phyloP scores from a whole-genome alignment of 768 basidiomycete species.

The Cantharellus anzutake region DNA sequence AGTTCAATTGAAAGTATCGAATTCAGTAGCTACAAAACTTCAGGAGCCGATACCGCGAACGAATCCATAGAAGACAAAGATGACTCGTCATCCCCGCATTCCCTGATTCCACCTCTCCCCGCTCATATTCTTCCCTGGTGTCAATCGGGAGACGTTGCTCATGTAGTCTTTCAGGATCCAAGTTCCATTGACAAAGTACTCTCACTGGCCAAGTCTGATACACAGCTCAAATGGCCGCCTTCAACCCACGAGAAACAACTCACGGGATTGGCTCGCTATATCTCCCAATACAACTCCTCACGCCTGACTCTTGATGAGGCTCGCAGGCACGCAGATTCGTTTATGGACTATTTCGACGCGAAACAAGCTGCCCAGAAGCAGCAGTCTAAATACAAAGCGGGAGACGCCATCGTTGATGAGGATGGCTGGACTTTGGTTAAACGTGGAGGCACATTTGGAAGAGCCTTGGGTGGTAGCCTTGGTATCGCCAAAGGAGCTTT shows the following conservation, averaged over 20 bases:
- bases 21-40: conserved; percentile 28
- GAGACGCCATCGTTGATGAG: conserved; percentile 80
- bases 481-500: conserved; percentile 42
- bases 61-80: conserved; percentile 10
- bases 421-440: conserved; percentile 91
- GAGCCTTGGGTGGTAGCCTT: conserved; percentile 68
- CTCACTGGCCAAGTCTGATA: conserved; percentile 18
- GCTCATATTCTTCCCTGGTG: conserved; percentile 26
- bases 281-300: conserved; percentile 37
- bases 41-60: conserved; percentile 4
- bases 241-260: conserved; percentile 31
- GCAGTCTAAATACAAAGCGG: conserved; percentile 51
- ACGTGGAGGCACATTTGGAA: conserved; percentile 78
- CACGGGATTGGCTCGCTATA: conserved; percentile 55
- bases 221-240: conserved; percentile 43
- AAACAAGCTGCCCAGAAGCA: conserved; percentile 25
- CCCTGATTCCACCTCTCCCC: conserved; percentile 34
- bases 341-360: conserved; percentile 57
- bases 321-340: conserved; percentile 61
- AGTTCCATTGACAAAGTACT: conserved; percentile 55
- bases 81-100: conserved; percentile 15
- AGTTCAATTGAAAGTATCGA: conserved; percentile 62
- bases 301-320: conserved; percentile 60
- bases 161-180: conserved; percentile 51
- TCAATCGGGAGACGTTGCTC: conserved; percentile 46